Evolutionary conservation across 768 basidiomycete genomes (phyloP).

Genomic region (Naganishia randhawae): DNA sequence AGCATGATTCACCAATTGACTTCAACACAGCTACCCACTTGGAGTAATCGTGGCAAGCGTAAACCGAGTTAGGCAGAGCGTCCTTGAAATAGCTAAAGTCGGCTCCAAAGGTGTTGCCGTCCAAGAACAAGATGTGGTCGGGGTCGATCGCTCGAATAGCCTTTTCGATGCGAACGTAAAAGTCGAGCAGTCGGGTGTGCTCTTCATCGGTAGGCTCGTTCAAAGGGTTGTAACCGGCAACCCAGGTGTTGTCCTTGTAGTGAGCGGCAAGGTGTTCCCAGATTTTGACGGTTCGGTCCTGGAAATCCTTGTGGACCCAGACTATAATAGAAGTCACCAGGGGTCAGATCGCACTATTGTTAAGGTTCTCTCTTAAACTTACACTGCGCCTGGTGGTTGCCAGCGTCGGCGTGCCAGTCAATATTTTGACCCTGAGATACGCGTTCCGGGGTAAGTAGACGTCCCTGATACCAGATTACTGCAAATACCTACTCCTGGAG

Average conservation of each 20-base stretch:
- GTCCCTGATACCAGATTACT: neutral
- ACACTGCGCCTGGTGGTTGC: conserved; percentile 34
- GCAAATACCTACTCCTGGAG: conserved; percentile 47
- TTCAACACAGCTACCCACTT: conserved; percentile 26
- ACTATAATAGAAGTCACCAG: conserved; percentile 53
- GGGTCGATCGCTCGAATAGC: conserved; percentile 70
- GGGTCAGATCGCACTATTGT: neutral
- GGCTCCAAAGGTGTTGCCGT: conserved; percentile 74
- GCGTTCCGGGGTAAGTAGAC: neutral
- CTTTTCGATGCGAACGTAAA: conserved; percentile 66
- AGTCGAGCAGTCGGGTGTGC: conserved; percentile 62
- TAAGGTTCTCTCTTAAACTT: neutral
- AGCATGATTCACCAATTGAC: neutral
- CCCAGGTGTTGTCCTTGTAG: conserved; percentile 74
- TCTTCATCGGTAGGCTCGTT: conserved; percentile 77
- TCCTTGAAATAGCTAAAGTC: conserved; percentile 54
- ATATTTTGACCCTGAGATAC: conserved; percentile 48
- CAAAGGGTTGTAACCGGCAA: conserved; percentile 79
- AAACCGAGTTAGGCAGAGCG: conserved; percentile 67
- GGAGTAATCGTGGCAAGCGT: conserved; percentile 75
- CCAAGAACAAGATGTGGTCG: conserved; percentile 71
- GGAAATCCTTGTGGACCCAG: conserved; percentile 81
- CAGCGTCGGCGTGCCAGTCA: conserved; percentile 71
- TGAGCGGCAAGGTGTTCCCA: conserved; percentile 73
- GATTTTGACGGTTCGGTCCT: conserved; percentile 71